These are phyloP conservation scores for Cladosporium velox DNA, from an alignment of 2,329 filamentous ascomycete genomes.

Conservation along the genomic window DNA sequence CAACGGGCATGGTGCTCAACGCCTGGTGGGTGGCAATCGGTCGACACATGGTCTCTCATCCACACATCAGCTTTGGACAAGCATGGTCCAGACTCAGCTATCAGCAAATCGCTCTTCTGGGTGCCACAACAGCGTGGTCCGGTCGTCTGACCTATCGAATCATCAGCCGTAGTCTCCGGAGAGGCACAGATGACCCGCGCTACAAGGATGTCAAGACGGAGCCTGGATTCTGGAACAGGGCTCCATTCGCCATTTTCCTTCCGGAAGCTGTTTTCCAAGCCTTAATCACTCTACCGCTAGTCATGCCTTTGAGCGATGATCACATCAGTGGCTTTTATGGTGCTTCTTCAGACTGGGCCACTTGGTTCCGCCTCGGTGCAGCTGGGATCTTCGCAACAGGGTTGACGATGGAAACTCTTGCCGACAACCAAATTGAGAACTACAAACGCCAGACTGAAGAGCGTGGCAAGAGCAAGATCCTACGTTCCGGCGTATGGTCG, in stretches of 20 bases:
- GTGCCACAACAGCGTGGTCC: constrained; percentile 61
- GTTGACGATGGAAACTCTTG: constrained; percentile 57
- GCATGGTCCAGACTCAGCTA: constrained; percentile 54
- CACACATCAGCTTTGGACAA: constrained; percentile 48
- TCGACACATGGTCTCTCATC: constrained; percentile 46
- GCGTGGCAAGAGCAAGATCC: constrained; percentile 37
- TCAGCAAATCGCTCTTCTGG: constrained; percentile 58
- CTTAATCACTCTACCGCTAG: constrained; percentile 59
- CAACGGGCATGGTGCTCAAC: constrained; percentile 48
- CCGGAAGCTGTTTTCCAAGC: constrained; percentile 61
- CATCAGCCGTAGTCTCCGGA: constrained; percentile 49
- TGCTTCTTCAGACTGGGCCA: constrained; percentile 38
- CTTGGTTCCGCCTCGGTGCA: constrained; percentile 36
- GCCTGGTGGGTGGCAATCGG: constrained; percentile 64
- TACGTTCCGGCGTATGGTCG: constrained; percentile 62
- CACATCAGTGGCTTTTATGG: constrained; percentile 20
- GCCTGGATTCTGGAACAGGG: constrained; percentile 60
- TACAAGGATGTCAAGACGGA: constrained; percentile 56
- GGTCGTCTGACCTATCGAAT: constrained; percentile 58
- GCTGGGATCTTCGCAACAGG: constrained; percentile 60
- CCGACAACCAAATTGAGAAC: constrained; percentile 57
- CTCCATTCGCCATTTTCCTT: constrained; percentile 55
- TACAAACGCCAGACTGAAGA: constrained; percentile 49
- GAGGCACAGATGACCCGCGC: constrained; percentile 58
- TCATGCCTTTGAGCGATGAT: constrained; percentile 50